Evolutionary conservation across 108 stramenopile genomes (phyloP), one percentile per base, ranked within the genome.

Genomic region (Mediolabrus comicus): DNA sequence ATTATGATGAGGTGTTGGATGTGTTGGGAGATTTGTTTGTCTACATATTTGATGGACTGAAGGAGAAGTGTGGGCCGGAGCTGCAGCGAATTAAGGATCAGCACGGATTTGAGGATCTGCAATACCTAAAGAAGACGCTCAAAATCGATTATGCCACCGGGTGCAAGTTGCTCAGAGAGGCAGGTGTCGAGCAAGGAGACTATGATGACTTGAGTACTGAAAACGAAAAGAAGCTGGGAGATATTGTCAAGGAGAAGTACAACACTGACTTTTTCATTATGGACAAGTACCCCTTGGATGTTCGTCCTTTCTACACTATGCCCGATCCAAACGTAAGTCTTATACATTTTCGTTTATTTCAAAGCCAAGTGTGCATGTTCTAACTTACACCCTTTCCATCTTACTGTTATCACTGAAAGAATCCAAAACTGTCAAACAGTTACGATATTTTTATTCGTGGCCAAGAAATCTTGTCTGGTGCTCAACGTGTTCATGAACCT

Each of bases 271-370:
- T 98, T 82, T 99, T 92, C 84, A 97, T 99, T 62, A 97, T 99
- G 97, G 99, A 99, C 91, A 98, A 98, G 91, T 99, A 97, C 80
- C 99, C 99, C 11, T 71, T 99, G 22, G 54, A 83, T 14, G 97
- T 97, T 32, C 88, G 99, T 43, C 98, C 99, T 16, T 99, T 99
- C 74, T 99, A 99, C 86, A 97, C 98, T 33, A 99, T 99, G 99
- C 98, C 98, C 30, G 89, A 92, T 71, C 97, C 98, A 3, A 80
- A 87, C 33, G 81, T 83, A 70, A 65, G 82, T 72, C 9, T n/a
- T 24, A 43, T 0, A 16, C 30, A 33, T 35, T 49, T 59, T 63
- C 24, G 5, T 2, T 17, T 16, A n/a, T 28, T 14, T 57, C 34
- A 19, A 59, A 32, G 32, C 13, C 49, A 10, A 27, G 32, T 32